These are phyloP conservation scores for Cyclotella atomus DNA, from an alignment of 108 stramenopile species.

Conservation along the genomic window DNA sequence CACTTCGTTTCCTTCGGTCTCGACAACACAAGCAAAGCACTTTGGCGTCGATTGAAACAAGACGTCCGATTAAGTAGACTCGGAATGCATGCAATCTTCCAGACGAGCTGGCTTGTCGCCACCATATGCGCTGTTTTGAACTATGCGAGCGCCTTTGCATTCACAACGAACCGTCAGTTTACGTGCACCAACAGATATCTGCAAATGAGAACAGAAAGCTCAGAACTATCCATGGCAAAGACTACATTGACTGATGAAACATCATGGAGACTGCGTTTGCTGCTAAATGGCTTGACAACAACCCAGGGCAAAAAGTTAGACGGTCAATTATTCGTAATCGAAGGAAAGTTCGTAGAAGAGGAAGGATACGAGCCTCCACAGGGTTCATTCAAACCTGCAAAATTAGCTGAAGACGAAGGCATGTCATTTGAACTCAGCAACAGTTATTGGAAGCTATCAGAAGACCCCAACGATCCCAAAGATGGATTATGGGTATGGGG, in stretches of 20 bases:
- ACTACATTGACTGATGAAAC: slow-evolving; percentile 81
- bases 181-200: neutral
- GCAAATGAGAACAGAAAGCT: neutral
- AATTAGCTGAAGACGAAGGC: neutral
- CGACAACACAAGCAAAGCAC: too few species aligned
- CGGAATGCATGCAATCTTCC: too few species aligned
- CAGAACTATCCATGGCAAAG: slow-evolving; percentile 22
- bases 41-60: too few species aligned
- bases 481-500: slow-evolving; percentile 94
- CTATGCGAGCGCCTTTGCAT: neutral
- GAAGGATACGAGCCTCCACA: slow-evolving; percentile 90
- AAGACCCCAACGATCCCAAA: slow-evolving; percentile 87
- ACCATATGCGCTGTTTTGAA: too few species aligned
- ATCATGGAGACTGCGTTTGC: slow-evolving; percentile 74
- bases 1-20: too few species aligned
- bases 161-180: neutral
- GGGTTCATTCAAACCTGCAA: slow-evolving; percentile 55
- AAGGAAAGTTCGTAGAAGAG: slow-evolving; percentile 79
- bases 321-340: slow-evolving; percentile 61
- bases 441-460: slow-evolving; percentile 78
- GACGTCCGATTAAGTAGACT: too few species aligned
- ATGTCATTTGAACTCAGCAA: slow-evolving; percentile 51
- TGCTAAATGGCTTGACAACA: slow-evolving; percentile 66
- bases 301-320: slow-evolving; percentile 61
- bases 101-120: too few species aligned